Conservation (phyloP, 2,329 filamentous ascomycete genomes). For the Dactylonectria estremocensis region DNA sequence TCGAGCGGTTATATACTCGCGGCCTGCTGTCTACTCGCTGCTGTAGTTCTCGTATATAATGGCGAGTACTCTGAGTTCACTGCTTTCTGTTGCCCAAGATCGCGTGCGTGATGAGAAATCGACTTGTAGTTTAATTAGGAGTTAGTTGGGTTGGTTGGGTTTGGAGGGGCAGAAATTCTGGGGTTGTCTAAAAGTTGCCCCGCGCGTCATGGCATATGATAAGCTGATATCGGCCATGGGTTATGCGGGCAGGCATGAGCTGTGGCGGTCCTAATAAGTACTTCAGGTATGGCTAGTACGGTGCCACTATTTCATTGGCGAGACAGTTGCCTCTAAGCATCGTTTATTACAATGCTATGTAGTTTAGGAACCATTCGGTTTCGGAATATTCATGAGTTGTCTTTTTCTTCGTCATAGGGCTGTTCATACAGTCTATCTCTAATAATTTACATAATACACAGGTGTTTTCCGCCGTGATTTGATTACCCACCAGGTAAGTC, state of each 20-base stretch:
- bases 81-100: neutral
- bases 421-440: constrained; percentile 23
- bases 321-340: neutral
- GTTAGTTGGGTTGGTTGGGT: neutral
- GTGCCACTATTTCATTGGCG: neutral
- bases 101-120: constrained; percentile 28
- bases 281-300: no score
- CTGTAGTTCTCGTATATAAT: neutral
- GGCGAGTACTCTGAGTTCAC: neutral
- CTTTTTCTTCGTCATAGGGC: constrained; percentile 13
- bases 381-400: constrained; percentile 4
- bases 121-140: constrained; percentile 1
- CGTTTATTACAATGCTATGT: neutral
- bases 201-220: constrained; percentile 20
- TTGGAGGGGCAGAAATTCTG: constrained; percentile 39
- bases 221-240: neutral
- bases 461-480: constrained; percentile 4
- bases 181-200: constrained; percentile 24
- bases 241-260: constrained; percentile 4
- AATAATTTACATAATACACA: constrained; percentile 2
- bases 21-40: neutral
- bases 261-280: neutral
- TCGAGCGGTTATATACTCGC: neutral
- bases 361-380: neutral
- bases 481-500: neutral